These are phyloP conservation scores for Stachybotrys chartarum DNA, from an alignment of 2,329 filamentous ascomycete species.

Conservation along the genomic window DNA sequence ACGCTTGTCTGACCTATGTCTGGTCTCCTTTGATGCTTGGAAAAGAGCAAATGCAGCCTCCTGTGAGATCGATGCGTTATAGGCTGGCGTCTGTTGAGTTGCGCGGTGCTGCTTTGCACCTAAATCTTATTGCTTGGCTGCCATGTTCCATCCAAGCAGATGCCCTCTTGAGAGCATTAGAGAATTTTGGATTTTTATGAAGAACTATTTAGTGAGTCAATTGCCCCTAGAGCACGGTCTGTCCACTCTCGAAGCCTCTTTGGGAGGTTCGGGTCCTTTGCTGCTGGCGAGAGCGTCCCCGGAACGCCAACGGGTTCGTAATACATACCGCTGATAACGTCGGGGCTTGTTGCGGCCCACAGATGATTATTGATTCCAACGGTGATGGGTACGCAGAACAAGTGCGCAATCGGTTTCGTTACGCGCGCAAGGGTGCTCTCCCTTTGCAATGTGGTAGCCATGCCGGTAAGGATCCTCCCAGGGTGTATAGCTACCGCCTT, in stretches of 20 bases:
- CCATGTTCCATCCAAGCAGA: too few relatives aligned
- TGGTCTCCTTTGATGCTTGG: too few relatives aligned
- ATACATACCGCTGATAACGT: constrained; percentile 20
- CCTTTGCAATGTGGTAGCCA: constrained; percentile 6
- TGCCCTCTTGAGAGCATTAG: too few relatives aligned
- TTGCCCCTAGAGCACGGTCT: background rate
- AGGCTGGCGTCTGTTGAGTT: too few relatives aligned
- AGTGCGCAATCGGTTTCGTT: background rate
- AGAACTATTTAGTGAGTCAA: too few relatives aligned
- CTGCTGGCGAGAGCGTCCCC: constrained; percentile 1
- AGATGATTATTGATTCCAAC: constrained; percentile 27
- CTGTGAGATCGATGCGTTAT: too few relatives aligned
- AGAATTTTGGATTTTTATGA: too few relatives aligned
- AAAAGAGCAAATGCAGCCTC: too few relatives aligned
- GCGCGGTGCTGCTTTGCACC: too few relatives aligned
- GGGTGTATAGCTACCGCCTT: constrained; percentile 9
- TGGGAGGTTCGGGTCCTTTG: background rate
- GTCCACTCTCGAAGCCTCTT: constrained; percentile 1
- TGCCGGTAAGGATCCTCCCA: background rate
- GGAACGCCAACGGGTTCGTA: constrained; percentile 24
- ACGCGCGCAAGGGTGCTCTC: background rate
- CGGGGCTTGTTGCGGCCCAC: constrained; percentile 23
- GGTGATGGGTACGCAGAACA: constrained; percentile 3
- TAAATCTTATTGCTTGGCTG: too few relatives aligned
- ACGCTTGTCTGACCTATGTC: too few relatives aligned